Evolutionary conservation across 495 filamentous ascomycete genomes (phyloP), one percentile per base, ranked within the genome.

Genomic region (Xylaria castorea): DNA sequence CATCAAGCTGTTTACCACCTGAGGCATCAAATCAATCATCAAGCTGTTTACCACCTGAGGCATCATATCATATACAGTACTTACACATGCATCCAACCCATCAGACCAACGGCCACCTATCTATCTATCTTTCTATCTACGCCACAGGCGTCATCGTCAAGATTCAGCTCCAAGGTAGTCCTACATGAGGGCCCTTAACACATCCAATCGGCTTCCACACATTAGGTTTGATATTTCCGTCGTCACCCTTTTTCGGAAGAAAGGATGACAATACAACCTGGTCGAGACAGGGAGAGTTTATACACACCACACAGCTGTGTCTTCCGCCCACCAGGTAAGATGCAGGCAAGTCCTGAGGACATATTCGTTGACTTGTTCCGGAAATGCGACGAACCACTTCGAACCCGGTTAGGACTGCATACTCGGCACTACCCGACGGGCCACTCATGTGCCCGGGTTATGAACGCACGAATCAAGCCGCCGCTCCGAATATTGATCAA

Each of bases 181-280:
- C 64, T 67, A 67, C 64, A 38, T 53, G 64, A 53, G 3, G 27
- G n/a, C 18, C 51, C 36, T 36, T 6, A 6, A 11, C n/a, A 58
- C n/a, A 9, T 20, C 51, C 66, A 67, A 67, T 68, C 66, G 66
- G 66, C 66, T 57, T 22, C 20, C 48, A 20, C 48, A n/a, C 34
- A 57, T 12, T 7, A 16, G 9, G n/a, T 22, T 30, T 50, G 9
- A n/a, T 42, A 22, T 32, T n/a, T 57, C 30, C 44, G 50, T 55
- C 57, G 36, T 68, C 66, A 57, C 50, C 66, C n/a, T 53, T 16
- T 44, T 42, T 68, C 66, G 66, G 66, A 57, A 22, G n/a, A 68
- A 68, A 67, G 62, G 61, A 22, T 64, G 34, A 11, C n/a, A 27
- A 38, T 62, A 22, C 34, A 22, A 62, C 60, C 34, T 20, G 36